Base-by-base conservation (phyloP, 2,329 filamentous ascomycete genomes). In the Calonectria henricotiae region DNA sequence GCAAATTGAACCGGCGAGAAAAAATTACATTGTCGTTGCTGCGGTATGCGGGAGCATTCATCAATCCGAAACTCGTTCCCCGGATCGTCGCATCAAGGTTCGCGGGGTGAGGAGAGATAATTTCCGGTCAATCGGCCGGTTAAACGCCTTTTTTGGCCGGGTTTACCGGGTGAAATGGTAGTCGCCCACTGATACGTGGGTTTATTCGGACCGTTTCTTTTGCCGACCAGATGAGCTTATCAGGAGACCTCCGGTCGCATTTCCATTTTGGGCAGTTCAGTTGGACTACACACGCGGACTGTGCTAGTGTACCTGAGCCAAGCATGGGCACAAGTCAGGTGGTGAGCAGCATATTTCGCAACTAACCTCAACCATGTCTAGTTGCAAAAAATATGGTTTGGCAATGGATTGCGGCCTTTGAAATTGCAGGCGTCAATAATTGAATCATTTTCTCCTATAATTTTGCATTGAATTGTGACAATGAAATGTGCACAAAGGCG, bases 121-220 rank as follows among this genome's bases (percentile, higher is more conserved):
- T 58, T 58, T 11, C 51, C 51, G 51, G 51, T 7, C 20, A 7
- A 25, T 17, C 12, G 6, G 20, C 32, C 51, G 51, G 51, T 11
- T 58, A 39, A 39, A 58, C 7, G 32, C 32, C 32, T 23, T 58
- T 58, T 58, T 58, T 2, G 13, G 13, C 51, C 51, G 51, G 51
- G 3, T 58, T 58, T 58, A 39, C 51, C 51, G 51, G 51, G 2
- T 39, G 51, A 58, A 58, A 25, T 20, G 35, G 20, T 4, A 20
- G 8, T 27, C 32, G 39, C 23, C 35, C 32, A 39, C 20, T 58
- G 51, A 58, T 58, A 39, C 51, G 51, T 58, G 51, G 51, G 51
- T 58, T 58, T 58, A 23, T 37, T 58, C 51, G 51, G 51, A 58
- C 51, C 51, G 51, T 39, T 58, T 58, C 39, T 39, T 58, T 58